A percentile compares a stretch with the other conserved stretches of the same genome.
These are phyloP conservation scores for Dysphania ambrosioides DNA, from an alignment of 148 eudicot genomes.

Conservation along the genomic window DNA sequence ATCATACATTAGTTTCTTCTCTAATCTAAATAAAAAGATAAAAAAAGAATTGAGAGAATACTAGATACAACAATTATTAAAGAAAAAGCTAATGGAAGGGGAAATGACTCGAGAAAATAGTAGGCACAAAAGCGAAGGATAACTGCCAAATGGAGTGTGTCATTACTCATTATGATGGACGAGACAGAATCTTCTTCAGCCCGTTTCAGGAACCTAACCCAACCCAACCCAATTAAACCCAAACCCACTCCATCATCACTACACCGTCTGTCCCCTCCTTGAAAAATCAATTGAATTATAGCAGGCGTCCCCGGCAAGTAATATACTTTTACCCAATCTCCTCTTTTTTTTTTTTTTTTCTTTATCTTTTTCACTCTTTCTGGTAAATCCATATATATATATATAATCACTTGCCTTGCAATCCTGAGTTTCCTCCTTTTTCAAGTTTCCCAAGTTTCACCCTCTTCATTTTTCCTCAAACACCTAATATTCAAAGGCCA, in stretches of 20 bases:
- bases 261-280: not conserved
- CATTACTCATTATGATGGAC: too few species aligned
- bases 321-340: constrained; percentile 27
- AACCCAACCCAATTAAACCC: too few species aligned
- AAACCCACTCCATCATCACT: not conserved
- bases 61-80: too few species aligned
- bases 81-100: too few species aligned
- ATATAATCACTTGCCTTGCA: constrained; percentile 17
- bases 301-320: constrained; percentile 52
- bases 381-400: not conserved
- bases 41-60: too few species aligned
- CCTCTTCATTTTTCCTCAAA: not conserved
- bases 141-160: constrained; percentile 24
- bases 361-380: not conserved
- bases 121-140: constrained; percentile 5
- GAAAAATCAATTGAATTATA: not conserved
- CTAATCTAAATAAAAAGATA: too few species aligned
- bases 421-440: constrained; percentile 35
- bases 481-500: constrained; percentile 6
- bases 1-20: too few species aligned
- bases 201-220: constrained; percentile 13
- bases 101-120: too few species aligned
- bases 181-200: too few species aligned
- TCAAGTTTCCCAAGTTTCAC: constrained; percentile 20
- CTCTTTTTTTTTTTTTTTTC: not conserved